Evolutionary conservation across 139 green algal species (phyloP).

Genomic region (Diplosphaera chodatii): DNA sequence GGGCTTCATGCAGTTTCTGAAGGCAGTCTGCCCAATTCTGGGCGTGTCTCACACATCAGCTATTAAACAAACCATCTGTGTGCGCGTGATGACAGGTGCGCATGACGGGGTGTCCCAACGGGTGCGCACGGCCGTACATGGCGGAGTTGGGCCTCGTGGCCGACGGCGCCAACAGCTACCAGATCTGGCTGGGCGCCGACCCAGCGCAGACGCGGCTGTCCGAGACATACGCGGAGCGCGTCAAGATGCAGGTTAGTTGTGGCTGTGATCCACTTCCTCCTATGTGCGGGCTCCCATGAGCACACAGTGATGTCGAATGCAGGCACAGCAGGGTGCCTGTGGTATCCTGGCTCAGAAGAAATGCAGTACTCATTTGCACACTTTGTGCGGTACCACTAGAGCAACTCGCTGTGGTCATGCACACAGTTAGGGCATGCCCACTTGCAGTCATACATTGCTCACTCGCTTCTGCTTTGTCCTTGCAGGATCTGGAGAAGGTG

Average conservation of each 20-base stretch:
- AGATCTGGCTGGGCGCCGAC: constrained; percentile 90
- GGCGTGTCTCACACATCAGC: no score
- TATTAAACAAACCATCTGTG: no score
- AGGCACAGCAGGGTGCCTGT: not conserved
- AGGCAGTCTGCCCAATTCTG: no score
- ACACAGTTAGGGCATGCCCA: no score
- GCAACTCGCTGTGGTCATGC: no score
- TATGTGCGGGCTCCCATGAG: not conserved
- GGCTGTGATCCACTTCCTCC: constrained; percentile 1
- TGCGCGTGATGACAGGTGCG: constrained; percentile 52
- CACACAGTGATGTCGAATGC: no score
- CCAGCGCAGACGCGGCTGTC: constrained; percentile 79
- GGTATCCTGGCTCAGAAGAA: no score
- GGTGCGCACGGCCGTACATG: constrained; percentile 97
- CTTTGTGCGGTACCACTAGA: no score
- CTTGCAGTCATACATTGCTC: no score
- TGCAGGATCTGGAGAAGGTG: constrained; percentile 82
- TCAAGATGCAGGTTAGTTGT: constrained; percentile 60
- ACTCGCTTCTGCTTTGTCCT: no score
- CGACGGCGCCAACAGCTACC: constrained; percentile 96
- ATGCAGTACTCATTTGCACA: no score
- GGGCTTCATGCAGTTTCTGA: no score
- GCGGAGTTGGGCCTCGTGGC: constrained; percentile 97
- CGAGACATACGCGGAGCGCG: constrained; percentile 64
- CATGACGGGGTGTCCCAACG: constrained; percentile 99